Evolutionary conservation across 1,139 yeast species (phyloP).

Genomic region (Debaryomyces nepalensis): DNA sequence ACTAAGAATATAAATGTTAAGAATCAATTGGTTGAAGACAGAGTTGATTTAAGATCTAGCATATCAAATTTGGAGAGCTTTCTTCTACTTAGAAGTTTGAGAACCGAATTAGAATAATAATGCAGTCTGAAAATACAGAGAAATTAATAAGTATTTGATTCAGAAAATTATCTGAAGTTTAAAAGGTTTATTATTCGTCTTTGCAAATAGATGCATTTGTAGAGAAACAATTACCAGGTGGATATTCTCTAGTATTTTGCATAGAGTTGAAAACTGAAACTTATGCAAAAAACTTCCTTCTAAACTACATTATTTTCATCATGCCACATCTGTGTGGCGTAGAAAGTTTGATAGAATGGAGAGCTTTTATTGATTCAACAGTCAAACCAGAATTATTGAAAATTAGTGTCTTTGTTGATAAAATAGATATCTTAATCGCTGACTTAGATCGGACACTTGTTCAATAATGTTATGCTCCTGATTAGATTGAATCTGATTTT

Average conservation of each 20-base stretch:
- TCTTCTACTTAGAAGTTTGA: conserved; percentile 73
- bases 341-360: conserved; percentile 90
- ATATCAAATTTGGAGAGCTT: conserved; percentile 79
- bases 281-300: conserved; percentile 70
- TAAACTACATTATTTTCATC: conserved; percentile 71
- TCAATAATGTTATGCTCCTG: too few relatives aligned
- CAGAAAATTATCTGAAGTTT: conserved; percentile 60
- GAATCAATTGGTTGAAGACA: conserved; percentile 55
- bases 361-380: conserved; percentile 70
- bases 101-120: conserved; percentile 72
- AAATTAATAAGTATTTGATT: conserved; percentile 57
- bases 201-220: conserved; percentile 71
- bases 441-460: conserved; percentile 52
- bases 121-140: conserved; percentile 68
- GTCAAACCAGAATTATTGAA: conserved; percentile 66
- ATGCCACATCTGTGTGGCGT: conserved; percentile 94
- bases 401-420: conserved; percentile 79
- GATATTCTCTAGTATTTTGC: conserved; percentile 78
- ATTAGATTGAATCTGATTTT: too few relatives aligned
- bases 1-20: conserved; percentile 57
- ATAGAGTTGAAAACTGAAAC: conserved; percentile 56
- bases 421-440: conserved; percentile 68
- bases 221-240: conserved; percentile 63
- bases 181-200: conserved; percentile 68
- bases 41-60: conserved; percentile 75